Evolutionary conservation across 1,284 basidiomycete species (phyloP).

Genomic region (Inonotus hispidus): DNA sequence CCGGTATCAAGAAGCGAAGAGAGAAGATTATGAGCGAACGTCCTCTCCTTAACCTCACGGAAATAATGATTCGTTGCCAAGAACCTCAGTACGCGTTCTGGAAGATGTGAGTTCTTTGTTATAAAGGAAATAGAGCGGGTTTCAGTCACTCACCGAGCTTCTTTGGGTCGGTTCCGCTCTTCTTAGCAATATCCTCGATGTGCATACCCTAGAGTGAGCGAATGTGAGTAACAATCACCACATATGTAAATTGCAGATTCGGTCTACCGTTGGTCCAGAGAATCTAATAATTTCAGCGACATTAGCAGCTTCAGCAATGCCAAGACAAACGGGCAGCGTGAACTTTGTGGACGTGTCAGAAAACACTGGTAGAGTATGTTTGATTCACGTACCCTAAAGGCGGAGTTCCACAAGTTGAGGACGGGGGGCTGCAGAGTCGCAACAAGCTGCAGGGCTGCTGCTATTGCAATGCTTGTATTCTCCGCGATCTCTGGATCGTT

Average conservation of each 20-base stretch:
- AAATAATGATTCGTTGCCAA: constrained; percentile 25
- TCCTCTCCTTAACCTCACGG: constrained; percentile 22
- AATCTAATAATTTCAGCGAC: constrained; percentile 34
- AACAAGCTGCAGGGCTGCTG: constrained; percentile 35
- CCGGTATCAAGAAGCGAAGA: constrained; percentile 26
- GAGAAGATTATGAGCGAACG: constrained; percentile 23
- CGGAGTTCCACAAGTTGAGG: constrained; percentile 1
- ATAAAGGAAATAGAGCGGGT: no score
- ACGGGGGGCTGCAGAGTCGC: constrained; percentile 31
- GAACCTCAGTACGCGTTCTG: constrained; percentile 21
- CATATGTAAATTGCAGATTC: background rate
- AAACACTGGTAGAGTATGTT: background rate
- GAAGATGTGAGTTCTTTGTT: constrained; percentile 3
- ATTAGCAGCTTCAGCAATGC: constrained; percentile 29
- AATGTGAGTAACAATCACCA: background rate
- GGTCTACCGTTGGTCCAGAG: constrained; percentile 29
- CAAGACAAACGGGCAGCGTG: constrained; percentile 22
- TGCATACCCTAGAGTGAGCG: constrained; percentile 23
- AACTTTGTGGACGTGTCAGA: background rate
- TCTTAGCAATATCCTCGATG: constrained; percentile 24
- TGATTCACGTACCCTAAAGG: constrained; percentile 1
- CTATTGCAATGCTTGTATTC: constrained; percentile 30
- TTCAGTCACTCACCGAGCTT: constrained; percentile 23
- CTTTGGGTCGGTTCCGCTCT: constrained; percentile 19
- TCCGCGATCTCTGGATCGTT: constrained; percentile 26